Base-by-base conservation (phyloP, 1,284 basidiomycete genomes). In the Puccinia polysora region DNA sequence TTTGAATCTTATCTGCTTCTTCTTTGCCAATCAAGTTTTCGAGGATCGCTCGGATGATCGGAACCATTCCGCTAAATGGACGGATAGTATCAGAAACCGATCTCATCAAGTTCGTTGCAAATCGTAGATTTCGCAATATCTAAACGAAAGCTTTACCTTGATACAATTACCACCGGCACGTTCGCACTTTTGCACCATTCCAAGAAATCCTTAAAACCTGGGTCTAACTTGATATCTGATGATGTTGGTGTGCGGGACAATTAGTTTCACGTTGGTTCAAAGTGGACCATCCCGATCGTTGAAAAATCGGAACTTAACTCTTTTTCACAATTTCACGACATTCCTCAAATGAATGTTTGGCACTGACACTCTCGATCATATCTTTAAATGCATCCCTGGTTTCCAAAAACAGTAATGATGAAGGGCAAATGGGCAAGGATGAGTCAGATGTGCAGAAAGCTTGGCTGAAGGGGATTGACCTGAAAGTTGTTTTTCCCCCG, bases 101-200 rank as follows among this genome's bases (percentile, higher is more conserved):
- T 30, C 58, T 47, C 25, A 36, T 0, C n/a, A 25, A 25, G 18
- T 18, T 25, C 2, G 23, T 25, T 7, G 15, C 2, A 38, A 67
- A 55, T 49, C 56, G 40, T 63, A 36, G 18, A 43, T 25, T 56
- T 28, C 34, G 56, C 28, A 43, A n/a, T 53, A 67, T 30, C 23
- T 3, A 40, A 69, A 56, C 47, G 10, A 43, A 52, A 12, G 18
- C 73, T 83, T 73, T 76, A 88, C 89, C 89, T 91, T 3, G 91
- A 95, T 56, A 96, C 91, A 78, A 97, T 91, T 74, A 95, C 88
- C 73, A 96, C 84, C 15, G 92, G 91, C 60, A 95, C 85, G 75
- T 87, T 87, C 73, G 86, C 83, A 1, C 80, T 68, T 78, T 88
- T 88, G 81, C 89, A 91, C 85, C 88, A 95, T 32, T 82, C 80